Conservation (phyloP, 768 basidiomycete genomes). For the Clitopilus passeckerianus region DNA sequence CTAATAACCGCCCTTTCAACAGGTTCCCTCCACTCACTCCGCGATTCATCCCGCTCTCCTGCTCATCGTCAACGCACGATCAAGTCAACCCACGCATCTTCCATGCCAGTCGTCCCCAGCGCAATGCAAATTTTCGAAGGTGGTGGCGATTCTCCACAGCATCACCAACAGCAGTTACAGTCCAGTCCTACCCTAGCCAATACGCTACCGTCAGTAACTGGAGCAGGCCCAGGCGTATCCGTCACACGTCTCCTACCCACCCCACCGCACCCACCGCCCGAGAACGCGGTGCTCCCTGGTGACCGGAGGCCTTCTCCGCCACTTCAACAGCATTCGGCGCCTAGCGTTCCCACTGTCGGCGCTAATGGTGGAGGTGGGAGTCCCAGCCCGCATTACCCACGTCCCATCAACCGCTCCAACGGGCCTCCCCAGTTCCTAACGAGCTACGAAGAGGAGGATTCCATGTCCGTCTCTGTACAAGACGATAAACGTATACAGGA, state of each 20-base stretch:
- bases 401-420: constrained; percentile 52
- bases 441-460: constrained; percentile 52
- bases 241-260: constrained; percentile 34
- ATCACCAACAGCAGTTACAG: constrained; percentile 34
- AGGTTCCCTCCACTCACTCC: constrained; percentile 37
- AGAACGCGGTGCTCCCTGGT: constrained; percentile 24
- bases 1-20: constrained; percentile 5
- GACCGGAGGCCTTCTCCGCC: constrained; percentile 21
- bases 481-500: constrained; percentile 62
- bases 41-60: constrained; percentile 48
- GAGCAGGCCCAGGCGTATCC: constrained; percentile 17
- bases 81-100: constrained; percentile 39
- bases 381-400: constrained; percentile 50
- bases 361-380: not conserved
- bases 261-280: constrained; percentile 35
- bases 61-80: constrained; percentile 46
- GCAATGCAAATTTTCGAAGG: constrained; percentile 48
- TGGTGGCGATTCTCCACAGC: constrained; percentile 28
- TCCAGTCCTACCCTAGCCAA: constrained; percentile 41
- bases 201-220: constrained; percentile 34
- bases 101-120: constrained; percentile 58
- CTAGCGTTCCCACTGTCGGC: not conserved
- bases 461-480: constrained; percentile 61
- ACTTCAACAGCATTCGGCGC: constrained; percentile 2
- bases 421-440: constrained; percentile 51